Percentiles rank a stretch among this genome's conserved stretches.
Evolutionary conservation across 2,329 filamentous ascomycete genomes (phyloP).

Genomic region (Tolypocladium sp.): DNA sequence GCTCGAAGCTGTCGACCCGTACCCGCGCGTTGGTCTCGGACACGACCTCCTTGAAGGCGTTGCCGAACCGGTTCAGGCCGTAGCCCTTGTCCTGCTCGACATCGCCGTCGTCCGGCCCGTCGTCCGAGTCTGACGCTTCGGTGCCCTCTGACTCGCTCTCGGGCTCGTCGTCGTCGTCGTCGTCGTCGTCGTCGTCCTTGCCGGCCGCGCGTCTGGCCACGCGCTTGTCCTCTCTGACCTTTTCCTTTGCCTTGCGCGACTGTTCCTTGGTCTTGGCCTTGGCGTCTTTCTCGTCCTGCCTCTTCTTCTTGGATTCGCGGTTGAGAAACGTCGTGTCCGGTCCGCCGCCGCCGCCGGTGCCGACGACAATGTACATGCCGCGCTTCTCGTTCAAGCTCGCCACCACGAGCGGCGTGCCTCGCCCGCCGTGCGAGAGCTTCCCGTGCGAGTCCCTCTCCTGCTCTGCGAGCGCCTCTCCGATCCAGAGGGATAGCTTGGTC

Average conservation of each 20-base stretch:
- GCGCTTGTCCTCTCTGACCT: constrained; percentile 50
- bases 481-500: constrained; percentile 89
- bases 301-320: constrained; percentile 55
- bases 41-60: constrained; percentile 91
- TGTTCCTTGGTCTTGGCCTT: constrained; percentile 56
- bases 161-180: constrained; percentile 32
- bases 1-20: constrained; percentile 91
- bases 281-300: constrained; percentile 51
- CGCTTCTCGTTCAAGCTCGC: constrained; percentile 81
- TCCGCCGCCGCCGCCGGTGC: constrained; percentile 78
- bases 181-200: constrained; percentile 22
- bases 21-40: constrained; percentile 84
- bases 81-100: constrained; percentile 52
- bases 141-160: constrained; percentile 35
- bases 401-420: constrained; percentile 79
- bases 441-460: constrained; percentile 73
- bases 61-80: constrained; percentile 83
- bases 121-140: constrained; percentile 30
- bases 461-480: constrained; percentile 84
- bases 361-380: constrained; percentile 86
- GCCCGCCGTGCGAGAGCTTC: constrained; percentile 55
- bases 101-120: constrained; percentile 45
- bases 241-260: constrained; percentile 44
- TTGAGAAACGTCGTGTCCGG: constrained; percentile 63
- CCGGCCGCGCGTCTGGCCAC: constrained; percentile 42